Percentiles rank a stretch among this genome's conserved stretches.
phyloP scores from a whole-genome alignment of 176 grass and related monocot genomes.

The Lolium multiflorum region DNA sequence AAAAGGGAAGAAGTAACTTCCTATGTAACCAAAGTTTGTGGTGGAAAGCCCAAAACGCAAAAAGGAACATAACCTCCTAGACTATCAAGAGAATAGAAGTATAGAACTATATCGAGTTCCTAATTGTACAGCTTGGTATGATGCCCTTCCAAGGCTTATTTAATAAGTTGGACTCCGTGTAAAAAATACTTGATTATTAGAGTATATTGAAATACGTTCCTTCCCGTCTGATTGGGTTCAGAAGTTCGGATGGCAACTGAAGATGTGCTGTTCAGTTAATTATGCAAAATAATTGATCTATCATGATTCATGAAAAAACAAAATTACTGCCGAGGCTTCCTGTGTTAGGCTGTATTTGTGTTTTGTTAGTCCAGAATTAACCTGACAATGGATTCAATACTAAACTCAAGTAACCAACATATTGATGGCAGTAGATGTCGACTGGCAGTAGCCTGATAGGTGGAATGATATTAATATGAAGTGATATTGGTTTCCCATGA shows the following conservation, averaged over 20 bases:
- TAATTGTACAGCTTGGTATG: slow-evolving; percentile 15
- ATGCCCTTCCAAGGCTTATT: neutral
- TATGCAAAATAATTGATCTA: slow-evolving; percentile 27
- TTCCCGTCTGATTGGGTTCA: slow-evolving; percentile 1
- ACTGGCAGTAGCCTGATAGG: neutral
- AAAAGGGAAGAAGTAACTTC: neutral
- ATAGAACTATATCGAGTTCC: neutral
- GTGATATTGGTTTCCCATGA: slow-evolving; percentile 15
- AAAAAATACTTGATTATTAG: slow-evolving; percentile 1
- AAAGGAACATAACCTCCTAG: neutral
- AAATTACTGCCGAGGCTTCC: slow-evolving; percentile 35
- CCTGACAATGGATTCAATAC: slow-evolving; percentile 23
- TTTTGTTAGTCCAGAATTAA: slow-evolving; percentile 1
- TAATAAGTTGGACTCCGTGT: slow-evolving; percentile 31
- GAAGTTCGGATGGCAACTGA: slow-evolving; percentile 14
- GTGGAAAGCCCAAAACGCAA: neutral
- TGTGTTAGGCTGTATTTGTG: slow-evolving; percentile 1
- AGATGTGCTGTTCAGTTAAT: slow-evolving; percentile 17
- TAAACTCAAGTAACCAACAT: slow-evolving; percentile 19
- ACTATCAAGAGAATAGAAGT: neutral
- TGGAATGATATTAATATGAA: slow-evolving; percentile 10
- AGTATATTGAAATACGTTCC: slow-evolving; percentile 18
- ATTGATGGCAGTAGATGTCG: neutral
- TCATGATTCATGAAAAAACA: slow-evolving; percentile 21
- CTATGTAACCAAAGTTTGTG: neutral